Evolutionary conservation across 1,284 basidiomycete species (phyloP), one percentile per base, ranked within the genome.

Genomic region (Trichosporon ovoides): DNA sequence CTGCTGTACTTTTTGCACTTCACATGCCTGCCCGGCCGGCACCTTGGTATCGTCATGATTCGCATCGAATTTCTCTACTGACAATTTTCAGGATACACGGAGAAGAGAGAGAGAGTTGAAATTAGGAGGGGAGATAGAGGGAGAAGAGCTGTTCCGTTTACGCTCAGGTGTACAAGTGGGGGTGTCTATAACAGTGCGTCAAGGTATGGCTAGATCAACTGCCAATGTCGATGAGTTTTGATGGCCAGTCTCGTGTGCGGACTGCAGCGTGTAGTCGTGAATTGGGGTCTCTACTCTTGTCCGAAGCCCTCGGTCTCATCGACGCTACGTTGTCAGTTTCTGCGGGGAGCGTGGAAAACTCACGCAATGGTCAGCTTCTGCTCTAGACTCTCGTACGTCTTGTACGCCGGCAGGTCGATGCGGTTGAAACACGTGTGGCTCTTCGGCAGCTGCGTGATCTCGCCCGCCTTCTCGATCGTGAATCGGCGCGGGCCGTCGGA

Each of bases 391-490:
- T 89, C 87, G 71, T 91, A 94, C 71, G 89, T 87, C 73, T 89
- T 86, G 78, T 96, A 97, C 33, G 91, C 88, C 11, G 93, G 94
- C 46, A 97, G 78, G 75, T 97, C 93, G 64, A 80, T 78, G 49
- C 91, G 82, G 75, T 94, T 94, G 81, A 94, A 93, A 76, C 93
- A 95, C 0, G 92, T 95, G 64, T 81, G 81, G 67, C 86, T 88
- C 78, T 92, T 87, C 9, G 92, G 93, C 61, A 96, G 77, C 65
- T 92, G 90, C 40, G 84, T 85, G 33, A 91, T 87, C 76, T 95
- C 91, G n/a, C 92, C 92, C 51, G 87, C 89, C 78, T 95, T 96
- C 79, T 96, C 93, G 65, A 97, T 95, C 14, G 92, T 96, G 78
- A 96, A 96, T 60, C 92, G 82, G 55, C 92, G 82, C 5, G 96